A percentile compares a stretch with the other conserved stretches of the same genome.
These are phyloP conservation scores for Vicia faba DNA, from an alignment of 306 rosid genomes.

Conservation along the genomic window DNA sequence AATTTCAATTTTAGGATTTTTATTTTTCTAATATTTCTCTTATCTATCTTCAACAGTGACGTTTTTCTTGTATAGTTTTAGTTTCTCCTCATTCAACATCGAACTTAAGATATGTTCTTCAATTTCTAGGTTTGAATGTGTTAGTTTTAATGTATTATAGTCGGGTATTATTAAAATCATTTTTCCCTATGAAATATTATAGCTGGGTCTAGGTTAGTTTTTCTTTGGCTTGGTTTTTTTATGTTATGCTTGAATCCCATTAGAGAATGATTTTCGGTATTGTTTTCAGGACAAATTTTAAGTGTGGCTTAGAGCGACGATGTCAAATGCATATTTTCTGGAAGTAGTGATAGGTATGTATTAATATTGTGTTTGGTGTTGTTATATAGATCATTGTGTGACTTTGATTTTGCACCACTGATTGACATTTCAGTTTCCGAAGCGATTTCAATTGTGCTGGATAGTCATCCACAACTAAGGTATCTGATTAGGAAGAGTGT, in stretches of 20 bases:
- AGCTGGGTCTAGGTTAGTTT: slow-evolving; percentile 81
- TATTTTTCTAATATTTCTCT: too few relatives aligned
- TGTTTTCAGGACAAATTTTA: slow-evolving; percentile 68
- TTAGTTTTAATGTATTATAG: too few relatives aligned
- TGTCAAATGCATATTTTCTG: slow-evolving; percentile 70
- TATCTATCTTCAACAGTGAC: too few relatives aligned
- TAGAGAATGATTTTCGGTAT: slow-evolving; percentile 24
- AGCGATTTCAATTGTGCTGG: slow-evolving; percentile 66
- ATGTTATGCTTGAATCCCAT: background rate
- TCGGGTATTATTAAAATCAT: too few relatives aligned
- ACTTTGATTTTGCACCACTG: background rate
- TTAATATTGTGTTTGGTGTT: slow-evolving; percentile 15
- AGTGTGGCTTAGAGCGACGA: slow-evolving; percentile 89
- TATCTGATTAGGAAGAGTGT: slow-evolving; percentile 24
- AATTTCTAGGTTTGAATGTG: too few relatives aligned
- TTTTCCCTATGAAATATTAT: too few relatives aligned
- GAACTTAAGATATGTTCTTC: too few relatives aligned
- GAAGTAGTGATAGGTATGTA: slow-evolving; percentile 93
- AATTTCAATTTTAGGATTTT: too few relatives aligned
- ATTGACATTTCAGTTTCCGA: slow-evolving; percentile 64
- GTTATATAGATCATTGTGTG: slow-evolving; percentile 6
- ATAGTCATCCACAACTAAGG: slow-evolving; percentile 69
- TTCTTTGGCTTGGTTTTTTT: slow-evolving; percentile 20
- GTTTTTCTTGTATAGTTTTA: too few relatives aligned
- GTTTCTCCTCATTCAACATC: too few relatives aligned